These are phyloP conservation scores for Iris macrosiphon DNA, from an alignment of 106 monocot genomes.

Conservation along the genomic window DNA sequence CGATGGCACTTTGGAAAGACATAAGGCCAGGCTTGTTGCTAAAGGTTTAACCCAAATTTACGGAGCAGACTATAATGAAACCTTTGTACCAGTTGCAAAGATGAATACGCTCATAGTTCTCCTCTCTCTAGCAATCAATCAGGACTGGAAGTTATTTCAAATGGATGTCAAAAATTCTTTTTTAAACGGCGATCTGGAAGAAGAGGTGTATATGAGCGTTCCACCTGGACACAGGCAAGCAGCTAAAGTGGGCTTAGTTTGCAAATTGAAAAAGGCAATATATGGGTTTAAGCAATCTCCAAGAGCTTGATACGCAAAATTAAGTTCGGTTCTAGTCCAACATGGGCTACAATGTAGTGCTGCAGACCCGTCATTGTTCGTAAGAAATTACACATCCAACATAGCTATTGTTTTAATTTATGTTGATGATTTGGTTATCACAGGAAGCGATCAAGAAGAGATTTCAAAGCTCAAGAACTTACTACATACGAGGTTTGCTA, in stretches of 20 bases:
- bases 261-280: background rate
- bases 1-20: background rate
- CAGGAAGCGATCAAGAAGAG: conserved; percentile 2
- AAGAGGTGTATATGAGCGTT: background rate
- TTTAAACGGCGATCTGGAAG: conserved; percentile 1
- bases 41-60: background rate
- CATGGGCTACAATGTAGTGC: background rate
- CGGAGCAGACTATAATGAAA: background rate
- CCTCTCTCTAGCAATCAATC: background rate
- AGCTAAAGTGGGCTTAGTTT: background rate
- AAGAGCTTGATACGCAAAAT: background rate
- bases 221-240: background rate
- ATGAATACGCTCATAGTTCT: background rate
- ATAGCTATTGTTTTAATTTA: too few species aligned
- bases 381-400: background rate
- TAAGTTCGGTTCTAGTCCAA: too few species aligned
- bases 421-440: conserved; percentile 19
- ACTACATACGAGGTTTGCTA: background rate
- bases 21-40: background rate
- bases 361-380: background rate
- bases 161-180: background rate
- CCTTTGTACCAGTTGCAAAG: conserved; percentile 4
- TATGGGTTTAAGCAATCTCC: conserved; percentile 2
- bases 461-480: background rate
- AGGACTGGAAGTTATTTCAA: background rate